Evolutionary conservation across 495 filamentous ascomycete genomes (phyloP).

Genomic region (Hypoxylon lenormandii): DNA sequence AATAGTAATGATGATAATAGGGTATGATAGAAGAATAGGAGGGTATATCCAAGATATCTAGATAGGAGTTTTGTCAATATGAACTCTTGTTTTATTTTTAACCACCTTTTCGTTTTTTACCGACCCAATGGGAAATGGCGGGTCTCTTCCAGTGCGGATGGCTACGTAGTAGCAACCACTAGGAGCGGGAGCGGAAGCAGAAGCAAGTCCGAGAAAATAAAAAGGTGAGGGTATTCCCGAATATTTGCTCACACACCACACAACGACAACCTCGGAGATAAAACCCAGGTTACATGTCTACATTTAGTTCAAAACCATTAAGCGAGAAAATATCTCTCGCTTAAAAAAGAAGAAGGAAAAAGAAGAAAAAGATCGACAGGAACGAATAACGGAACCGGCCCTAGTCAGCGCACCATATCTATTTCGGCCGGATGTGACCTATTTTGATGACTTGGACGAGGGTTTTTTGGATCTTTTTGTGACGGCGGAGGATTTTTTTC

Average conservation of each 20-base stretch:
- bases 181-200: neutral
- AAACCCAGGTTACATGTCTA: neutral
- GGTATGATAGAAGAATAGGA: neutral
- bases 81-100: neutral
- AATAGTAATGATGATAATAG: neutral
- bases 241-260: neutral
- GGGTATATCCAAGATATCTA: neutral
- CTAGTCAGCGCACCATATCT: constrained; percentile 8
- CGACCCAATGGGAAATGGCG: too few relatives aligned
- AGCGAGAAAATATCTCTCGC: constrained; percentile 6
- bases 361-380: constrained; percentile 35
- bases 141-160: neutral
- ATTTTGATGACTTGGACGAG: constrained; percentile 8
- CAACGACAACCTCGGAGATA: too few relatives aligned
- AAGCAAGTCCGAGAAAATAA: neutral
- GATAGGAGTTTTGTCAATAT: neutral
- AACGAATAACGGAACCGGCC: too few relatives aligned
- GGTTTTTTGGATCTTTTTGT: neutral
- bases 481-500: constrained; percentile 25
- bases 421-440: constrained; percentile 2
- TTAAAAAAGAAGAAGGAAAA: constrained; percentile 16
- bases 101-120: too few relatives aligned
- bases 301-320: too few relatives aligned
- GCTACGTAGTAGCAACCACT: neutral
- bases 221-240: constrained; percentile 29